Conservation (phyloP, 257 asterid genomes). For the Linaria vulgaris region DNA sequence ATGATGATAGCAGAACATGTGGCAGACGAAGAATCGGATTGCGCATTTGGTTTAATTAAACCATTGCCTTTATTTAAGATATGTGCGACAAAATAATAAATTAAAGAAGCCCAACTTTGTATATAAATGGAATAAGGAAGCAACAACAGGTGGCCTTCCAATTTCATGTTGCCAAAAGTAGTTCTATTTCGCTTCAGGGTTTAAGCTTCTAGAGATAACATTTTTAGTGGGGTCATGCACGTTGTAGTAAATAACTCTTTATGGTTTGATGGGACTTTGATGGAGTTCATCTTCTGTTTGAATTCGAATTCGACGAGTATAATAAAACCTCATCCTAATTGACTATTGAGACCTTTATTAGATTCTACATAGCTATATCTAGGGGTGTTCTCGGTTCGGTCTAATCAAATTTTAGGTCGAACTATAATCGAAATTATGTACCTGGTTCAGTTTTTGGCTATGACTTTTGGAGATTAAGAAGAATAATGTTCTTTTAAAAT, state of each 20-base stretch:
- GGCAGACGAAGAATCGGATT: neutral
- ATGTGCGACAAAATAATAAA: neutral
- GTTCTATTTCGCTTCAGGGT: neutral
- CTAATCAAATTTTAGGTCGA: too few relatives aligned
- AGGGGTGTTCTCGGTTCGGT: too few relatives aligned
- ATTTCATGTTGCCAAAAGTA: neutral
- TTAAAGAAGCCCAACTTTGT: neutral
- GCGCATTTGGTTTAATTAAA: neutral
- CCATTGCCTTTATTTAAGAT: neutral
- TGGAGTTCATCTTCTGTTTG: too few relatives aligned
- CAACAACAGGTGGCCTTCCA: neutral
- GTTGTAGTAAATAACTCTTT: too few relatives aligned
- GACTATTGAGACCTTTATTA: too few relatives aligned
- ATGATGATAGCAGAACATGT: neutral
- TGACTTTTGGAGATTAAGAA: too few relatives aligned
- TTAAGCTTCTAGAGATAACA: neutral
- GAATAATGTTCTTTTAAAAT: too few relatives aligned
- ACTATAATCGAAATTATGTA: too few relatives aligned
- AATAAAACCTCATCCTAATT: neutral
- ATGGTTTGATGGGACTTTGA: too few relatives aligned
- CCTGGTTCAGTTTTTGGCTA: too few relatives aligned
- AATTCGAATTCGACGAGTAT: too few relatives aligned
- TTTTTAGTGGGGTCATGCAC: neutral
- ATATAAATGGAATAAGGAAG: neutral
- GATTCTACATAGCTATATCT: too few relatives aligned